A percentile compares a stretch with the other conserved stretches of the same genome.
Conservation (phyloP, 305 asterid genomes). For the Fraxinus greggii region DNA sequence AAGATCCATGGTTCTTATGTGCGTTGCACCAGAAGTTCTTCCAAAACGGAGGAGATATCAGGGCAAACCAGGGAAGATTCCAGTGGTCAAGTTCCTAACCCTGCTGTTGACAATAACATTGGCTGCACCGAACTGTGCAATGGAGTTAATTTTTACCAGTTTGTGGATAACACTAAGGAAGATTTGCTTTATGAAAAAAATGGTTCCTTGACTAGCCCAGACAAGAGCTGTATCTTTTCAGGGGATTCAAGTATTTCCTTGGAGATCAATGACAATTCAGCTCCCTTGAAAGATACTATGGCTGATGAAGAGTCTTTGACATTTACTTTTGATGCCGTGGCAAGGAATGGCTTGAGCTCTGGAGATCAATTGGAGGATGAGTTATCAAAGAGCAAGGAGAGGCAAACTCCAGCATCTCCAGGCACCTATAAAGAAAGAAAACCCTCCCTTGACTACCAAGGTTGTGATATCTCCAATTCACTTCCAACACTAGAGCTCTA, state of each 20-base stretch:
- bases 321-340: conserved; percentile 13
- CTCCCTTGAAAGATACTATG: conserved; percentile 21
- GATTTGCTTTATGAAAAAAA: conserved; percentile 32
- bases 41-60: conserved; percentile 24
- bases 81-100: conserved; percentile 33
- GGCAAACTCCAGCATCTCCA: conserved; percentile 30
- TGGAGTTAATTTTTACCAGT: conserved; percentile 26
- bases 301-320: conserved; percentile 33
- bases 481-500: conserved; percentile 33
- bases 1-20: conserved; percentile 30
- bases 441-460: conserved; percentile 28
- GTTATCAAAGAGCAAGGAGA: conserved; percentile 29
- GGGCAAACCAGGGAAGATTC: conserved; percentile 27
- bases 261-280: conserved; percentile 31
- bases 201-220: conserved; percentile 27
- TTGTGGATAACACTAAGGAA: conserved; percentile 26
- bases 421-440: conserved; percentile 30
- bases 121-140: conserved; percentile 23
- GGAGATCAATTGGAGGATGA: conserved; percentile 33
- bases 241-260: conserved; percentile 19
- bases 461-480: conserved; percentile 28
- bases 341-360: conserved; percentile 26
- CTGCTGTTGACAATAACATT: conserved; percentile 16
- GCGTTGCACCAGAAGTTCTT: conserved; percentile 30
- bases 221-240: conserved; percentile 26